These are phyloP conservation scores for Salvia sclarea DNA, from an alignment of 305 asterid species.

Conservation along the genomic window DNA sequence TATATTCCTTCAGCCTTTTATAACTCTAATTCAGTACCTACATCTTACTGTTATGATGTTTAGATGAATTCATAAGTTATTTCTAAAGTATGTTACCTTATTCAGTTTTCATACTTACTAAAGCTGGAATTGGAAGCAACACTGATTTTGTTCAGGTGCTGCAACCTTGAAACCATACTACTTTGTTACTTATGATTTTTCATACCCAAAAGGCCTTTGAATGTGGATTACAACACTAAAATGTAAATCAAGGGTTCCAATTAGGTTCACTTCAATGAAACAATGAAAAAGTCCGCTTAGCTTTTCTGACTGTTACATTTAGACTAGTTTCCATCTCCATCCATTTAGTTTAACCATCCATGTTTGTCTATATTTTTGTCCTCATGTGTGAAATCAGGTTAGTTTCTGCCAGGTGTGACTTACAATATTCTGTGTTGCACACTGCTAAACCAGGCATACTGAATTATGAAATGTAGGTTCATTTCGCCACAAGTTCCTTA, in stretches of 20 bases:
- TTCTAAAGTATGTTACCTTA: neutral
- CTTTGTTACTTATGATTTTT: neutral
- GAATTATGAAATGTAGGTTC: conserved; percentile 56
- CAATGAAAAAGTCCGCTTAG: neutral
- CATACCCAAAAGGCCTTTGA: neutral
- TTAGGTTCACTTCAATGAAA: neutral
- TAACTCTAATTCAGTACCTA: neutral
- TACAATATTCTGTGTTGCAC: neutral
- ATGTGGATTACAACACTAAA: neutral
- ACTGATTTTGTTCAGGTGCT: neutral
- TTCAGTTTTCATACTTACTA: neutral
- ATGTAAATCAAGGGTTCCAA: neutral
- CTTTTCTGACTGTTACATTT: neutral
- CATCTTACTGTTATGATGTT: conserved; percentile 2
- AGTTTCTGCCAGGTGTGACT: neutral
- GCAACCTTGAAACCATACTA: neutral
- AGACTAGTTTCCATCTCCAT: conserved; percentile 1
- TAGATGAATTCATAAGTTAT: neutral
- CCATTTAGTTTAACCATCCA: neutral
- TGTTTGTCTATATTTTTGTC: neutral
- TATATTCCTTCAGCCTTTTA: neutral
- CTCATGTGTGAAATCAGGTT: neutral
- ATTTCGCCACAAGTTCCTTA: conserved; percentile 71
- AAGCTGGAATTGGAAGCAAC: neutral
- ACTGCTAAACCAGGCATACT: conserved; percentile 15